Base-by-base conservation (phyloP, 495 filamentous ascomycete species). In the Lepidopterella palustris region DNA sequence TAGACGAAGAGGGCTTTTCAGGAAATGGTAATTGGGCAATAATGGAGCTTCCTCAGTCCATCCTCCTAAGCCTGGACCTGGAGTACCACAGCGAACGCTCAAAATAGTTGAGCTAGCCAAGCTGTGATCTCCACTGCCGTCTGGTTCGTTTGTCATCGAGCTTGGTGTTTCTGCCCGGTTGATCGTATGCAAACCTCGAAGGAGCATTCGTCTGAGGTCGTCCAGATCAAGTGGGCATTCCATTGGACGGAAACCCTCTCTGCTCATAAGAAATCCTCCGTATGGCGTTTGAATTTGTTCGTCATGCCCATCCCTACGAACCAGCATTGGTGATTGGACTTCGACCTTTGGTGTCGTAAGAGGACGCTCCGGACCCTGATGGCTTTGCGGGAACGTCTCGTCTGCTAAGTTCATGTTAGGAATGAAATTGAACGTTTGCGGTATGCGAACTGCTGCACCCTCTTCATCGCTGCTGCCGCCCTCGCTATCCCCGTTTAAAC, bases 21-120 rank as follows among this genome's bases (percentile, higher is more conserved):
- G n/a, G 42, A 65, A 65, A 42, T 65, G 51, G 49, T 65, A 61
- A 23, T 49, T 49, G 26, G 50, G 3, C 29, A 45, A 21, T 47
- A 11, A 4, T 27, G 35, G 24, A 15, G 18, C 18, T 42, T 55
- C 40, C 6, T 59, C 48, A 35, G 45, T 25, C 59, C 59, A 62
- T 5, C 23, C 26, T 9, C 63, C 63, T 1, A 65, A 32, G 1
- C 63, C 58, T 1, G 63, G 63, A 27, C 63, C 63, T 9, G 63
- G 60, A 20, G 63, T 62, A 20, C 56, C 58, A 32, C 39, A 35
- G 5, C 63, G 55, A 20, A 66, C 23, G 13, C 24, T 59, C 11
- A 23, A 31, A 27, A 21, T 23, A 2, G 47, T 52, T 9, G 59
- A 48, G n/a, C 45, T 27, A 13, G 52, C 40, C 4, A 49, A 25